A percentile compares a stretch with the other conserved stretches of the same genome.
These are phyloP conservation scores for Fistulinella prunicolor DNA, from an alignment of 768 basidiomycete species.

Conservation along the genomic window DNA sequence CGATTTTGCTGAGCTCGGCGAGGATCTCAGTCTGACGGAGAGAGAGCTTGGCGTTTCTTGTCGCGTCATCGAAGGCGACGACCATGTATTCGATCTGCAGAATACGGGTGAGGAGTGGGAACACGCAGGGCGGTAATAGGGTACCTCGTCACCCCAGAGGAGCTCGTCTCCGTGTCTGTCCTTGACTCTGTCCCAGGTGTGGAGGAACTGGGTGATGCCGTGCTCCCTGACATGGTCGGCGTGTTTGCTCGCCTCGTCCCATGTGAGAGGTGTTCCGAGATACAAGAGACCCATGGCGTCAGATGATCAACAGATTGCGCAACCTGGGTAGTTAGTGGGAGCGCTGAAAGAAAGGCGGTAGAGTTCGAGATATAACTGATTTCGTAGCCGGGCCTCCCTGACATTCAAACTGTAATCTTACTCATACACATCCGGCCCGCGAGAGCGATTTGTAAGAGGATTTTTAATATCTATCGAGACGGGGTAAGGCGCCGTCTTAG, in stretches of 20 bases:
- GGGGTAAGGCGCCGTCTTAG: too few relatives aligned
- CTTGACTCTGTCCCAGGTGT: conserved; percentile 92
- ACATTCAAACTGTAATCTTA: too few relatives aligned
- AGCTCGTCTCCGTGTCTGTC: conserved; percentile 87
- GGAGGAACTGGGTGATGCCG: conserved; percentile 92
- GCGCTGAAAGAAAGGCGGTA: neutral
- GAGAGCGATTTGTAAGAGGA: conserved; percentile 20
- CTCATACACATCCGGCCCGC: conserved; percentile 10
- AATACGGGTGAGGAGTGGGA: conserved; percentile 11
- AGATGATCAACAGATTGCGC: conserved; percentile 11
- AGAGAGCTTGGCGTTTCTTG: conserved; percentile 82
- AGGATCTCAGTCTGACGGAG: conserved; percentile 96
- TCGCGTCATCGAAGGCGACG: conserved; percentile 72
- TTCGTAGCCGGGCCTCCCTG: neutral
- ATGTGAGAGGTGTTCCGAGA: conserved; percentile 88
- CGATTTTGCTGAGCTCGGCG: conserved; percentile 66
- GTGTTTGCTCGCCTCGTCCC: conserved; percentile 85
- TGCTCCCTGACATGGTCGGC: conserved; percentile 89
- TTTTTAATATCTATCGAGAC: neutral
- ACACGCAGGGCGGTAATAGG: conserved; percentile 12
- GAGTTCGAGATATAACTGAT: conserved; percentile 3
- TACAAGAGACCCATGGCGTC: conserved; percentile 83
- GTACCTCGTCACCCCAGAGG: conserved; percentile 99
- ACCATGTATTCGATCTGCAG: conserved; percentile 94
- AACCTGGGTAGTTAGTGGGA: conserved; percentile 1